phyloP scores from a whole-genome alignment of 2,329 filamentous ascomycete species.

The Fonsecaea erecta region DNA sequence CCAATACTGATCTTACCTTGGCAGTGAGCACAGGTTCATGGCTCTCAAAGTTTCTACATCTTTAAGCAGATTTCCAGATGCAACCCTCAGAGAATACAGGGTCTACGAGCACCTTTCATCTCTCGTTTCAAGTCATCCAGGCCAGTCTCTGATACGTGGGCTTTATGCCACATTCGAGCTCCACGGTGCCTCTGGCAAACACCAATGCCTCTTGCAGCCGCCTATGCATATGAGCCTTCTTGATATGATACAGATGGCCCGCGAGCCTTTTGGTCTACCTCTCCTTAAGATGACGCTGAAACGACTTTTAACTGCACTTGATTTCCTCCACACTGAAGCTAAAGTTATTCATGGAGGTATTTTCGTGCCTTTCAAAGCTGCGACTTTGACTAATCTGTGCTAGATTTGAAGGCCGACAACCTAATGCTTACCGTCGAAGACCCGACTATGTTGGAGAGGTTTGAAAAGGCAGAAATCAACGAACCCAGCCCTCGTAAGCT shows the following conservation, averaged over 20 bases:
- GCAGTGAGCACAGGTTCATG: too few relatives aligned
- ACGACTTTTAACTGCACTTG: slow-evolving; percentile 19
- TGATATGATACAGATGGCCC: slow-evolving; percentile 22
- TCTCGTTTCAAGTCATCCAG: slow-evolving; percentile 13
- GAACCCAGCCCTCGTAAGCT: too few relatives aligned
- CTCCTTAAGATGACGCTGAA: too few relatives aligned
- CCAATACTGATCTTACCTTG: slow-evolving; percentile 31
- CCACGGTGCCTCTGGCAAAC: slow-evolving; percentile 40
- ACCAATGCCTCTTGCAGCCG: slow-evolving; percentile 45
- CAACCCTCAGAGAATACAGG: too few relatives aligned
- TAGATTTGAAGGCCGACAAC: too few relatives aligned
- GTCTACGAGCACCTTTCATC: slow-evolving; percentile 23
- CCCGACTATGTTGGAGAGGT: too few relatives aligned
- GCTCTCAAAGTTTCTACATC: slow-evolving; percentile 2
- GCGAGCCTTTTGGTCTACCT: too few relatives aligned
- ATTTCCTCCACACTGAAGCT: slow-evolving; percentile 18
- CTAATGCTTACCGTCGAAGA: too few relatives aligned
- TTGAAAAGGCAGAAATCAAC: too few relatives aligned
- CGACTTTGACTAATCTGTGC: too few relatives aligned
- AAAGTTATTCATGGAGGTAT: slow-evolving; percentile 13
- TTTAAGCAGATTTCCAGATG: slow-evolving; percentile 14
- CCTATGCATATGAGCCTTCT: slow-evolving; percentile 16
- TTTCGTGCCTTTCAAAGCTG: too few relatives aligned
- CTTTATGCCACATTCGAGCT: slow-evolving; percentile 45
- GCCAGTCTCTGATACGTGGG: slow-evolving; percentile 37